phyloP scores from a whole-genome alignment of 2,329 filamentous ascomycete genomes.

The Fusarium sp. region DNA sequence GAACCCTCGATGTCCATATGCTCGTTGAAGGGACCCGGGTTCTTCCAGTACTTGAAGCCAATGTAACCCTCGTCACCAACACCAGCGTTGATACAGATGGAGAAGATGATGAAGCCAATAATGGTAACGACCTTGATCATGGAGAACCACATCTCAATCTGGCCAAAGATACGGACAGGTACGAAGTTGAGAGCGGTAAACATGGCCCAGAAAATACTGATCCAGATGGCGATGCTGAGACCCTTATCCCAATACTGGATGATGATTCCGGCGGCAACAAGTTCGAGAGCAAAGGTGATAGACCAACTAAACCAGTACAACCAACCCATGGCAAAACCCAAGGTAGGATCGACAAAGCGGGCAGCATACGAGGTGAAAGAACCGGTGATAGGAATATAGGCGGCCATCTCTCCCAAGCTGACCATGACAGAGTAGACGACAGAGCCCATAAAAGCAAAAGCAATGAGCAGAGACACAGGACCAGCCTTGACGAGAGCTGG shows the following conservation, averaged over 20 bases:
- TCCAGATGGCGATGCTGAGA: slow-evolving; percentile 79
- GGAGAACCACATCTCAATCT: slow-evolving; percentile 85
- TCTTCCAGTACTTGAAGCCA: slow-evolving; percentile 80
- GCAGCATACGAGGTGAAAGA: slow-evolving; percentile 83
- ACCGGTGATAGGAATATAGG: slow-evolving; percentile 82
- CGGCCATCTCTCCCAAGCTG: slow-evolving; percentile 79
- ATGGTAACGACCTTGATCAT: slow-evolving; percentile 84
- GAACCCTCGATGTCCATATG: slow-evolving; percentile 68
- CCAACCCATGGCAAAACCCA: slow-evolving; percentile 86
- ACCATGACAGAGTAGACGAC: slow-evolving; percentile 84
- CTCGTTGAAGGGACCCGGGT: slow-evolving; percentile 77
- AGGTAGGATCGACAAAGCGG: slow-evolving; percentile 79
- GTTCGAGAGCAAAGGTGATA: slow-evolving; percentile 80
- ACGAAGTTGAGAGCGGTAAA: slow-evolving; percentile 80
- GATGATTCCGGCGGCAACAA: slow-evolving; percentile 80
- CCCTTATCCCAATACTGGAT: slow-evolving; percentile 80
- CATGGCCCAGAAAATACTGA: slow-evolving; percentile 79
- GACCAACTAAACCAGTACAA: slow-evolving; percentile 87
- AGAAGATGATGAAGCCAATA: slow-evolving; percentile 82
- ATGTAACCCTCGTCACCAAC: slow-evolving; percentile 79
- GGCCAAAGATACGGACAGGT: slow-evolving; percentile 80
- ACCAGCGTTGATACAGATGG: slow-evolving; percentile 81
- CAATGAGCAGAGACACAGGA: slow-evolving; percentile 76
- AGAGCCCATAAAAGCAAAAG: slow-evolving; percentile 78
- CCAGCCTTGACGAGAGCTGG: slow-evolving; percentile 74